Conservation (phyloP, 495 filamentous ascomycete species). For the Aspergillus taichungensis region DNA sequence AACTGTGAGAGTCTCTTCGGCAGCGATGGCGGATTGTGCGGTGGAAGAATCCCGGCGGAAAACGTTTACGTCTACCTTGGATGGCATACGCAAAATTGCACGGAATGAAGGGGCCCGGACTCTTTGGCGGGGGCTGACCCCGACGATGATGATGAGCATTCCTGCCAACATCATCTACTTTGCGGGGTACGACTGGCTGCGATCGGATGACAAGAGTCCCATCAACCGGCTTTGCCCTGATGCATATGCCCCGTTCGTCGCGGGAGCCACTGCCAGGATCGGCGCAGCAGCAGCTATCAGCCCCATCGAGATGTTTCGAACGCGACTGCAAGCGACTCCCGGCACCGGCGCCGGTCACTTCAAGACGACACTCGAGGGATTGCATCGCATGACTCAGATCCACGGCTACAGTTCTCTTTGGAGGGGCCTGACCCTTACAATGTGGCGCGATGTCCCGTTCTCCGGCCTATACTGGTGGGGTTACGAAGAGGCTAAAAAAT, state of each 20-base stretch:
- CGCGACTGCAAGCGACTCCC: conserved; percentile 72
- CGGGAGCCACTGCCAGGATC: conserved; percentile 67
- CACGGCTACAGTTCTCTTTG: conserved; percentile 78
- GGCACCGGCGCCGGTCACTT: conserved; percentile 53
- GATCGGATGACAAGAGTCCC: conserved; percentile 59
- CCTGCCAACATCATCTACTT: conserved; percentile 98
- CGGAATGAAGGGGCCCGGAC: conserved; percentile 81
- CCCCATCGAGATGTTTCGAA: conserved; percentile 92
- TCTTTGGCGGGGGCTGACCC: conserved; percentile 86
- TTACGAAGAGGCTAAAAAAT: conserved; percentile 71
- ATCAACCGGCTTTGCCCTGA: conserved; percentile 52
- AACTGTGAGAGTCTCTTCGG: conserved; percentile 22
- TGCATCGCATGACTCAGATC: conserved; percentile 66
- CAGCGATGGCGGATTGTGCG: conserved; percentile 57
- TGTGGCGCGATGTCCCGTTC: conserved; percentile 97
- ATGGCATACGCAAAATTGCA: conserved; percentile 92
- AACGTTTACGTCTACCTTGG: conserved; percentile 83
- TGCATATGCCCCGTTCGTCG: conserved; percentile 66
- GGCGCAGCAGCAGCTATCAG: conserved; percentile 75
- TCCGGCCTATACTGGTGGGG: conserved; percentile 97
- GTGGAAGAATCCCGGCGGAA: conserved; percentile 76
- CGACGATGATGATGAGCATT: conserved; percentile 88
- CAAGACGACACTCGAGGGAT: conserved; percentile 60
- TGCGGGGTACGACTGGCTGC: conserved; percentile 94
- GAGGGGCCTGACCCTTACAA: conserved; percentile 84